These are phyloP conservation scores for Pistacia atlantica DNA, from an alignment of 345 rosid genomes.

Conservation along the genomic window DNA sequence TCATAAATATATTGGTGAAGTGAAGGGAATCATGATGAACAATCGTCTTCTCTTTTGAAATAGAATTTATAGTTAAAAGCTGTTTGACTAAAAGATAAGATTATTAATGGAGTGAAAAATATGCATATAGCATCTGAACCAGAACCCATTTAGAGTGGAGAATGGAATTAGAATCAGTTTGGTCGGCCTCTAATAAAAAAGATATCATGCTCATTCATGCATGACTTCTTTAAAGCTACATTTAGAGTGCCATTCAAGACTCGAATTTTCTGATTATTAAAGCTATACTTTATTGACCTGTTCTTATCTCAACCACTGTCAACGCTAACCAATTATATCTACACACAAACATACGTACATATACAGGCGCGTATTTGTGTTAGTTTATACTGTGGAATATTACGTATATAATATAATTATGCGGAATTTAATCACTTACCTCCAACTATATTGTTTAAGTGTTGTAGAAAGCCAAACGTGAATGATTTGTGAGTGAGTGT, in stretches of 20 bases:
- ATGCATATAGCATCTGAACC: conserved; percentile 14
- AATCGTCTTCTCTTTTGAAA: conserved; percentile 1
- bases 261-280: conserved; percentile 27
- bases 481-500: too few relatives aligned
- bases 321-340: conserved; percentile 1
- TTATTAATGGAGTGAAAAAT: not conserved
- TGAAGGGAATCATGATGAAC: too few relatives aligned
- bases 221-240: not conserved
- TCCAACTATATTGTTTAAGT: too few relatives aligned
- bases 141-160: conserved; percentile 32
- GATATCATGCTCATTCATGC: not conserved
- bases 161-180: conserved; percentile 44
- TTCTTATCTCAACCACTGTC: conserved; percentile 16
- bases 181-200: conserved; percentile 44
- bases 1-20: too few relatives aligned
- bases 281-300: conserved; percentile 29
- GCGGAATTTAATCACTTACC: too few relatives aligned
- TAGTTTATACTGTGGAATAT: too few relatives aligned
- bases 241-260: conserved; percentile 37
- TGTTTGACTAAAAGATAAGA: conserved; percentile 22
- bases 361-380: not conserved
- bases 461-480: too few relatives aligned
- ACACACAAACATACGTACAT: too few relatives aligned
- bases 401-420: too few relatives aligned
- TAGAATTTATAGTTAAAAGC: not conserved